Base-by-base conservation (phyloP, 1,284 basidiomycete genomes). In the Anthracocystis panici-leucophaei region DNA sequence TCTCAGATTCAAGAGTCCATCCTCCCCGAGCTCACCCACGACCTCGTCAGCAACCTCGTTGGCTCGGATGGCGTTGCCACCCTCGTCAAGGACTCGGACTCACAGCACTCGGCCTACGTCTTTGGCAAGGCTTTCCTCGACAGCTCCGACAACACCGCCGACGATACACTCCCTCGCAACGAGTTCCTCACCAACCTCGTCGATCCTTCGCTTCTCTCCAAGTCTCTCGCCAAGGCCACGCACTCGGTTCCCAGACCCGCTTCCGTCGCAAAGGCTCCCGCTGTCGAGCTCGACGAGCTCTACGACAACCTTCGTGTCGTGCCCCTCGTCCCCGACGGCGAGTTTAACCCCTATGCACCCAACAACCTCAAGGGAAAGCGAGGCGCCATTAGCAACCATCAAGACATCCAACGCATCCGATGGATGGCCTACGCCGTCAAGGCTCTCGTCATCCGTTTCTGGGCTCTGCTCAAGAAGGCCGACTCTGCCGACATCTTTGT, bases 401-500 rank as follows among this genome's bases (percentile, higher is more conserved):
- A 82, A 9, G 78, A 82, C 59, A 64, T 82, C 12, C 74, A 73
- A 27, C 73, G 69, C 49, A 71, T 82, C 20, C 75, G 77, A 16
- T 82, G 80, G 80, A 73, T 76, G 64, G 81, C 78, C 18, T 82
- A 82, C 48, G 78, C 80, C 31, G 56, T 77, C 51, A 70, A 81
- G 42, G 79, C 81, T 10, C 76, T 82, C 59, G 74, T 82, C 58
- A 69, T 81, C n/a, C 73, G 80, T 25, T 82, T 82, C 69, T 82
- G 81, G 81, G 81, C 81, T 23, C 64, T 82, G 18, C 50, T 81
- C 49, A 71, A 77, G 90, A 93, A 93, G 87, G 95, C 97, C 27
- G 94, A 97, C 87, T 95, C 94, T 3, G 90, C 96, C 23, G 96
- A 99, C 86, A 97, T 99, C 82, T 89, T 96, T 59, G 91, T 98